Base-by-base conservation (phyloP, 2,329 filamentous ascomycete genomes). In the Dothidotthia symphoricarpi region DNA sequence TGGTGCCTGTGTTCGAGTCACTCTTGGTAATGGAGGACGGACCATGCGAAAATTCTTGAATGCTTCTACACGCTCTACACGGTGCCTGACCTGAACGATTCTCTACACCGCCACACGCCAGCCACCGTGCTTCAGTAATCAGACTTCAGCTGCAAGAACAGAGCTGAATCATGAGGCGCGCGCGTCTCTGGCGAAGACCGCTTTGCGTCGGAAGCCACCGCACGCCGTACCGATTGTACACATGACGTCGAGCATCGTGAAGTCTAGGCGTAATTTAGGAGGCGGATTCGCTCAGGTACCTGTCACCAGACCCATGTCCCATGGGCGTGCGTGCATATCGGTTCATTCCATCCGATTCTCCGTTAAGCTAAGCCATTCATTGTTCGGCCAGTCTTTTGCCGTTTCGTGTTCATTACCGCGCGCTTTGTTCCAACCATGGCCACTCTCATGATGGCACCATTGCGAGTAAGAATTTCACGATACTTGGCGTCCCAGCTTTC, bases 221-320 rank as follows among this genome's bases (percentile, higher is more conserved):
- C 19, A 22, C n/a, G n/a, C n/a, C n/a, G n/a, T n/a, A n/a, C n/a
- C n/a, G n/a, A n/a, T 4, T 17, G 12, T 31, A 17, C 48, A 50
- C 59, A 64, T 64, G 61, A 65, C 59, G 59, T 59, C 48, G 57
- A 53, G 39, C 57, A 65, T 65, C 61, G 59, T 63, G 59, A 62
- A 48, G 47, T 48, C 44, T 43, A 42, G 47, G 43, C 51, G 43
- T 31, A 24, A 22, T 36, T 22, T 26, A 39, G 32, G 39, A 40
- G 31, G 40, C 43, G 34, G 30, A 10, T 34, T 36, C 30, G 41
- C 36, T 41, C 37, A 41, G 41, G 31, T 41, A 36, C 45, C 35
- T 32, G 29, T 30, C 30, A 43, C 36, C 35, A 43, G 41, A 42
- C 39, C 29, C 12, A 12, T 25, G 19, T 9, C 19, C 19, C 19